Percentiles rank a stretch among this genome's conserved stretches.
Conservation (phyloP, 1,139 yeast species). For the Taphrina deformans region DNA sequence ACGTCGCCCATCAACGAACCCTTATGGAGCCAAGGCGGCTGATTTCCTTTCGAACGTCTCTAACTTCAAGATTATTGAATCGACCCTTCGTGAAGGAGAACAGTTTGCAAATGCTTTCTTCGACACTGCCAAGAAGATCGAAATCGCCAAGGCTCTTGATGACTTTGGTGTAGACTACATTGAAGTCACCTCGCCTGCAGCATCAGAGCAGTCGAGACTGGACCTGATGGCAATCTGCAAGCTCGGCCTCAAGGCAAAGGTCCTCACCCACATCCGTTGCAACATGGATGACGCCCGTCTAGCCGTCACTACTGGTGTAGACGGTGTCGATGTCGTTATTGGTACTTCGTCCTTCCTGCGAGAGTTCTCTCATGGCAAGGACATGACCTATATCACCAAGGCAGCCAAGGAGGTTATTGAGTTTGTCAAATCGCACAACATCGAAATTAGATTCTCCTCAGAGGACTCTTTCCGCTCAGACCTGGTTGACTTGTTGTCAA, state of each 20-base stretch:
- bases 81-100: conserved; percentile 96
- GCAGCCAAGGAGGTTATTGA: conserved; percentile 95
- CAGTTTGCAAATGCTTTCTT: conserved; percentile 98
- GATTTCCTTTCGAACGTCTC: conserved; percentile 88
- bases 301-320: conserved; percentile 97
- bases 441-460: conserved; percentile 93
- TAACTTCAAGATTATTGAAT: conserved; percentile 88
- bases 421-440: conserved; percentile 94
- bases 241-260: conserved; percentile 92
- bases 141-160: conserved; percentile 94
- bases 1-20: conserved; percentile 44
- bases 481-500: conserved; percentile 88
- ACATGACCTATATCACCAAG: conserved; percentile 97
- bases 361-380: conserved; percentile 96
- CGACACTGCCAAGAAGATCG: conserved; percentile 91
- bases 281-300: conserved; percentile 98
- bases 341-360: conserved; percentile 96
- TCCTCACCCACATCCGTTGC: conserved; percentile 61
- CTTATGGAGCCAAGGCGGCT: conserved; percentile 94
- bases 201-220: conserved; percentile 85
- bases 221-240: conserved; percentile 99
- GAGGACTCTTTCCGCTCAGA: conserved; percentile 93
- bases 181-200: conserved; percentile 96
- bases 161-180: conserved; percentile 98
- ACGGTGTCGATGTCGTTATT: conserved; percentile 97